phyloP scores from a whole-genome alignment of 441 rosid genomes.

The Adansonia madagascariensis region DNA sequence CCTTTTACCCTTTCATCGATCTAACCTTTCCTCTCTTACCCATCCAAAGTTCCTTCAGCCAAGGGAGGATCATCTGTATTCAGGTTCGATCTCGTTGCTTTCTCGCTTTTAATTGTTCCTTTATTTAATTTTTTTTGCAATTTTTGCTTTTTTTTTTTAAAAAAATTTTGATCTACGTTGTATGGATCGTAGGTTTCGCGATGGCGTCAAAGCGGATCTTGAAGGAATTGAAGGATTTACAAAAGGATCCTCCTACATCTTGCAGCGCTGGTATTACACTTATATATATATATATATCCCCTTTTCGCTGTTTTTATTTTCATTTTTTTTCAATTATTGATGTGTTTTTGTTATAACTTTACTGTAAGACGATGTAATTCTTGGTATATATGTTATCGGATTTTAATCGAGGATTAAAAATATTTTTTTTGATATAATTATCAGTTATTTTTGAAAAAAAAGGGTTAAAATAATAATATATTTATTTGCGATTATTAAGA shows the following conservation, averaged over 20 bases:
- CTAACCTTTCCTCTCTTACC: background rate
- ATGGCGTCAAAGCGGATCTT: too few relatives aligned
- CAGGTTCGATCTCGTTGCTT: conserved; percentile 17
- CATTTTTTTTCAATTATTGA: background rate
- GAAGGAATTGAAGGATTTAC: too few relatives aligned
- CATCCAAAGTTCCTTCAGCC: background rate
- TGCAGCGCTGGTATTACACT: too few relatives aligned
- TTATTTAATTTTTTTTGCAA: background rate
- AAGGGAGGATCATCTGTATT: conserved; percentile 30
- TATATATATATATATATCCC: too few relatives aligned
- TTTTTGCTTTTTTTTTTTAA: background rate
- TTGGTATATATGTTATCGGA: background rate
- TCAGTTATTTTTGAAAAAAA: background rate
- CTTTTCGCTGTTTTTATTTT: background rate
- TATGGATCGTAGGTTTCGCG: too few relatives aligned
- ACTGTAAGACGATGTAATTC: background rate
- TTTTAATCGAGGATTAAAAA: background rate
- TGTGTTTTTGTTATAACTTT: background rate
- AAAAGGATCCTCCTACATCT: too few relatives aligned
- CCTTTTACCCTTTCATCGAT: background rate
- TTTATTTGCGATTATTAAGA: background rate
- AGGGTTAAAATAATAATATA: background rate
- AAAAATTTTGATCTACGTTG: too few relatives aligned
- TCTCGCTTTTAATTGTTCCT: background rate
- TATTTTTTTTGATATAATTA: background rate